Evolutionary conservation across 2,329 filamentous ascomycete species (phyloP).

Genomic region (Graphilbum ipis-grandicollis): DNA sequence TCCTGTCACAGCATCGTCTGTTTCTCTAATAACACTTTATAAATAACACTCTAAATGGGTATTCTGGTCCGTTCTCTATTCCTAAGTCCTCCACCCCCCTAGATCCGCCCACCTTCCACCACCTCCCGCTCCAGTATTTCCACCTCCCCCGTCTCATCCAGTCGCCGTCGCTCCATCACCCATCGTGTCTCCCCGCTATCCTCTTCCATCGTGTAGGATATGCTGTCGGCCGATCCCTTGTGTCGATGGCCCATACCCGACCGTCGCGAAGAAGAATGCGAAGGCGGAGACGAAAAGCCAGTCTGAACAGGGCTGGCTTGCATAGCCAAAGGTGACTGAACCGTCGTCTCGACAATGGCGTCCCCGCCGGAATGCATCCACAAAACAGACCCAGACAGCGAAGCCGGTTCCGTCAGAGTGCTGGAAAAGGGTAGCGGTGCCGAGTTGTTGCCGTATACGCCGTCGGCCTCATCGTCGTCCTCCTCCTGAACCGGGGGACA

Average conservation of each 20-base stretch:
- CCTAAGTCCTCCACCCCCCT: no score
- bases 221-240: conserved; percentile 45
- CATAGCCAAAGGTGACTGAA: neutral
- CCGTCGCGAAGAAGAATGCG: conserved; percentile 9
- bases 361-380: conserved; percentile 9
- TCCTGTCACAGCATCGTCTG: no score
- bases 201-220: conserved; percentile 50
- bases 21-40: no score
- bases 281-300: neutral
- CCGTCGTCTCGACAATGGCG: no score
- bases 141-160: conserved; percentile 45
- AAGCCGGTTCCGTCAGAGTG: conserved; percentile 8
- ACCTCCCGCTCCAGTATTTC: conserved; percentile 49
- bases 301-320: neutral
- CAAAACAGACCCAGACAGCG: conserved; percentile 11
- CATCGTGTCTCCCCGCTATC: conserved; percentile 41
- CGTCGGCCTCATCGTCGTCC: no score
- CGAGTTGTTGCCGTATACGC: no score
- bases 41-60: no score
- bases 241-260: conserved; percentile 28
- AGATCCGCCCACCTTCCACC: conserved; percentile 37
- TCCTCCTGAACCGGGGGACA: conserved; percentile 24
- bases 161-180: conserved; percentile 52
- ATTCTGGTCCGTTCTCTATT: no score
- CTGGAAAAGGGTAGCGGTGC: neutral